Evolutionary conservation across 768 basidiomycete genomes (phyloP).

Genomic region (Phylloporus scabripes): DNA sequence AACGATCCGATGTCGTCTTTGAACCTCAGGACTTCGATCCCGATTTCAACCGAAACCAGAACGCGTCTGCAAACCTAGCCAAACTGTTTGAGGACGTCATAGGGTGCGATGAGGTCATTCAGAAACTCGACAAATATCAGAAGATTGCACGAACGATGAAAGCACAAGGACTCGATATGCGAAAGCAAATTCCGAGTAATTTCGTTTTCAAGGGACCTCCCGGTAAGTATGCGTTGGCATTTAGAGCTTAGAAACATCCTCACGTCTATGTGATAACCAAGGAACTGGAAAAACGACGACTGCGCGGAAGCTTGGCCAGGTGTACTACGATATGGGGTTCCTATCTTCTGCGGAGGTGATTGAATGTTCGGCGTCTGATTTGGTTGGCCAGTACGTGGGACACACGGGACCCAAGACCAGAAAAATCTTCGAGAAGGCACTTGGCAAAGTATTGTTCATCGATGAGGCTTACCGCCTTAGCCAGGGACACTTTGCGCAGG

Average conservation of each 20-base stretch:
- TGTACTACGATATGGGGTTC: constrained; percentile 61
- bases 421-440: constrained; percentile 55
- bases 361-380: constrained; percentile 66
- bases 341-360: constrained; percentile 46
- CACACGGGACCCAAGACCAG: constrained; percentile 66
- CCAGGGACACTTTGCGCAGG: constrained; percentile 60
- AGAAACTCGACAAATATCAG: constrained; percentile 49
- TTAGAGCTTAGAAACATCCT: not conserved
- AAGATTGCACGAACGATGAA: constrained; percentile 42
- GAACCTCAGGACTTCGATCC: constrained; percentile 56
- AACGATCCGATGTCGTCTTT: constrained; percentile 27
- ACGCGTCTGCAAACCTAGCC: constrained; percentile 45
- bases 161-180: constrained; percentile 36
- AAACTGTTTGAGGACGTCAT: constrained; percentile 27
- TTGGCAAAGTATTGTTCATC: constrained; percentile 64
- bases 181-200: constrained; percentile 52
- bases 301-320: constrained; percentile 56
- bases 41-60: constrained; percentile 45
- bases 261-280: constrained; percentile 15
- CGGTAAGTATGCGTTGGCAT: constrained; percentile 32
- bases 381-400: constrained; percentile 65
- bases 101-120: constrained; percentile 51
- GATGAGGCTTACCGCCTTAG: constrained; percentile 66
- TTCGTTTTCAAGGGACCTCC: constrained; percentile 74
- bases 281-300: constrained; percentile 63